A percentile compares a stretch with the other conserved stretches of the same genome.
Evolutionary conservation across 2,329 filamentous ascomycete genomes (phyloP).

Genomic region (Fusarium hainanense): DNA sequence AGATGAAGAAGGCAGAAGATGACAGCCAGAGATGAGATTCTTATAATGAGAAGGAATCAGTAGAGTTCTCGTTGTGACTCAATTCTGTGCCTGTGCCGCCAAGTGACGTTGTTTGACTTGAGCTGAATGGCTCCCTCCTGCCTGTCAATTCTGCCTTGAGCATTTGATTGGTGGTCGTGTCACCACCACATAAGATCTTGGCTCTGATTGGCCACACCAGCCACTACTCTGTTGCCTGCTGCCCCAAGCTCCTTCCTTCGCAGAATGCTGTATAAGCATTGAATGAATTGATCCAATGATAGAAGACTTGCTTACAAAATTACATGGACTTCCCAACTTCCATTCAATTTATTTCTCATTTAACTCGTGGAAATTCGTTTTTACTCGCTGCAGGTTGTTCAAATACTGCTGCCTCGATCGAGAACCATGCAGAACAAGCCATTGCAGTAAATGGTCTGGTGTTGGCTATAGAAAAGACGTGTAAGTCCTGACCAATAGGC

Average conservation of each 20-base stretch:
- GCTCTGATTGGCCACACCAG: constrained; percentile 8
- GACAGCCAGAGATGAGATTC: neutral
- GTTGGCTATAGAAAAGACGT: too few relatives aligned
- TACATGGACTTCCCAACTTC: neutral
- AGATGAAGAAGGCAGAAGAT: neutral
- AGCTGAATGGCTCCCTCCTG: constrained; percentile 20
- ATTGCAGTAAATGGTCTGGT: too few relatives aligned
- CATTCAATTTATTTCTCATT: neutral
- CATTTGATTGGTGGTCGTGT: neutral
- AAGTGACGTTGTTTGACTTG: neutral
- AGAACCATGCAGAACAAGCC: neutral
- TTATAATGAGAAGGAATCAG: constrained; percentile 6
- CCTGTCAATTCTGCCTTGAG: constrained; percentile 12
- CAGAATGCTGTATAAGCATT: neutral
- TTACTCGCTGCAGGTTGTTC: neutral
- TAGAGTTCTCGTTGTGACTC: neutral
- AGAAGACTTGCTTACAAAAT: neutral
- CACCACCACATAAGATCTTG: rapidly evolving
- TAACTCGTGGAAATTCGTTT: neutral
- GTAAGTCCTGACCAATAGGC: too few relatives aligned
- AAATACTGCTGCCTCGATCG: neutral
- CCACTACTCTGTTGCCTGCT: constrained; percentile 21
- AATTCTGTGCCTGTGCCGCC: neutral
- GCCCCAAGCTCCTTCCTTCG: neutral
- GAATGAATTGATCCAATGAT: neutral